Percentiles rank a stretch among this genome's conserved stretches.
phyloP scores from a whole-genome alignment of 495 filamentous ascomycete genomes.

The Talaromyces borbonicus region DNA sequence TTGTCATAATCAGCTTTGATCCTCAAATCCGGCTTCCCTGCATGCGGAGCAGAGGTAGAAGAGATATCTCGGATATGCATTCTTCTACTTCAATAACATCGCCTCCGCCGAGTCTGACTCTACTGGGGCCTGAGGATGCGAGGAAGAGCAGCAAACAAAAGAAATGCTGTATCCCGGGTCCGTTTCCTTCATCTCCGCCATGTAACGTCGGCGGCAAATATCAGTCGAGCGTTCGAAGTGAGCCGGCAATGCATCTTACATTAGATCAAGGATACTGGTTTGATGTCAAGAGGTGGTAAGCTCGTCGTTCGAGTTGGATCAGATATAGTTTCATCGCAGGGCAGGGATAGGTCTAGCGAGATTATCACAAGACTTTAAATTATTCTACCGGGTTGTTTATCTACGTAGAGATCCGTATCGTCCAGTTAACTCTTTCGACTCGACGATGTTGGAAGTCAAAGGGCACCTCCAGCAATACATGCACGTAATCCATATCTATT shows the following conservation, averaged over 20 bases:
- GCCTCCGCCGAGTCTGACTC: conserved; percentile 10
- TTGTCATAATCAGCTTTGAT: conserved; percentile 59
- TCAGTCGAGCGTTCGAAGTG: conserved; percentile 15
- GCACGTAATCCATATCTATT: no score
- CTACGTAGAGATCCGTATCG: no score
- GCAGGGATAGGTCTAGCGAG: no score
- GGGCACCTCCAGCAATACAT: no score
- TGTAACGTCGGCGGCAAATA: not conserved
- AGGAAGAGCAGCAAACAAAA: conserved; percentile 5
- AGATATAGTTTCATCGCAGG: no score
- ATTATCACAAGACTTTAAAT: no score
- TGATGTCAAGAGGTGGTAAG: not conserved
- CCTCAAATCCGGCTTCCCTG: conserved; percentile 36
- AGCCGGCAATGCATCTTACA: conserved; percentile 23
- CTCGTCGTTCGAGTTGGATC: no score
- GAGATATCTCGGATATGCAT: not conserved
- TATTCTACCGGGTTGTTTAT: no score
- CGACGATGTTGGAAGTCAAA: no score
- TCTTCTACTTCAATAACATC: not conserved
- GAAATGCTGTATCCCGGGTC: conserved; percentile 9
- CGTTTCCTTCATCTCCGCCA: not conserved
- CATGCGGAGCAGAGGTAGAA: conserved; percentile 9
- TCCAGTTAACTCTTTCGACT: no score
- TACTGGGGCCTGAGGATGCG: conserved; percentile 7
- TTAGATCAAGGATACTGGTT: conserved; percentile 33